These are phyloP conservation scores for Fusarium sp. DNA, from an alignment of 2,329 filamentous ascomycete genomes.

Conservation along the genomic window DNA sequence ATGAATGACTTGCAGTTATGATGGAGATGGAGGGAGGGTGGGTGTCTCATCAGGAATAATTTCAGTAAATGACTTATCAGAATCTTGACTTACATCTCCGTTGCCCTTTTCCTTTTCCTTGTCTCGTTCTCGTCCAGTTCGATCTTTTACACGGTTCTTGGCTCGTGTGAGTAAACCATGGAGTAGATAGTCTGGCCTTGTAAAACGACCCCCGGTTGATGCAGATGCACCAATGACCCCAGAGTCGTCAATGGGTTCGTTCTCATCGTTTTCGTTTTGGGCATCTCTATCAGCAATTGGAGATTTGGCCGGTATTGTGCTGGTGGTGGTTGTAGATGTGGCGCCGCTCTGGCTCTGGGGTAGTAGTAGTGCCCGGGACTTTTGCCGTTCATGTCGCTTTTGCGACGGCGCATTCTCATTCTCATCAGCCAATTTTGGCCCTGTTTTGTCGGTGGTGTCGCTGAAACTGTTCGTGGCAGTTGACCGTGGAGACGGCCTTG, in stretches of 20 bases:
- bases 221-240: constrained; percentile 12
- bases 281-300: not conserved
- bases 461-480: constrained; percentile 19
- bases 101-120: constrained; percentile 1
- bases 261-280: not conserved
- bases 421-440: not conserved
- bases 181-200: constrained; percentile 32
- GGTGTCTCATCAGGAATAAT: constrained; percentile 1
- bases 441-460: constrained; percentile 8
- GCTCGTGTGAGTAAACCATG: constrained; percentile 35
- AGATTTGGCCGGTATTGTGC: not conserved
- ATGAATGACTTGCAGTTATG: constrained; percentile 1
- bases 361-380: constrained; percentile 16
- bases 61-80: not conserved
- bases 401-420: constrained; percentile 20
- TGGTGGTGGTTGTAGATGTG: not conserved
- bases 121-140: constrained; percentile 6
- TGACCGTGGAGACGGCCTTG: constrained; percentile 30
- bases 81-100: constrained; percentile 34
- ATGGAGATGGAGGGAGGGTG: not conserved
- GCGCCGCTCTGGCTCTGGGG: constrained; percentile 27
- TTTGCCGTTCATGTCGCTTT: constrained; percentile 21
- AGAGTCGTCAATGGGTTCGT: constrained; percentile 10
- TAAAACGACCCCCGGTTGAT: constrained; percentile 25
- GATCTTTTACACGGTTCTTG: constrained; percentile 36